Evolutionary conservation across 2,329 filamentous ascomycete species (phyloP).

Genomic region (Furcasterigmium sp.): DNA sequence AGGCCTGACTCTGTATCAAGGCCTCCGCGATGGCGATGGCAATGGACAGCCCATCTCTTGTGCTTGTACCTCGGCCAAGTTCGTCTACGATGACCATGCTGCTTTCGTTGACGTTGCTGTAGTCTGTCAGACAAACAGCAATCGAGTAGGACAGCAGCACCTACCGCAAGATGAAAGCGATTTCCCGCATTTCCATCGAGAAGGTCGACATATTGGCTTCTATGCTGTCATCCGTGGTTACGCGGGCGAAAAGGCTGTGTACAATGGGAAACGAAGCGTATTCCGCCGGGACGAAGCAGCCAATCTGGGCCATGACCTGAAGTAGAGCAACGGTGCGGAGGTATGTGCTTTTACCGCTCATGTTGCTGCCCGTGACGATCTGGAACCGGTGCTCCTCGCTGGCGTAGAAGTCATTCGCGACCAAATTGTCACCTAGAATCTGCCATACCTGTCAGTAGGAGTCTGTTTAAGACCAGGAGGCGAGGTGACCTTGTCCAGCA

Average conservation of each 20-base stretch:
- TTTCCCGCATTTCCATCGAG: slow-evolving; percentile 91
- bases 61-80: slow-evolving; percentile 85
- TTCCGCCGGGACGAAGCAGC: slow-evolving; percentile 80
- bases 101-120: slow-evolving; percentile 65
- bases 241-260: slow-evolving; percentile 78
- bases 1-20: slow-evolving; percentile 69
- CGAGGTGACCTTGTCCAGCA: slow-evolving; percentile 58
- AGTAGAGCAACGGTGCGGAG: slow-evolving; percentile 81
- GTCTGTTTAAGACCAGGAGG: background rate
- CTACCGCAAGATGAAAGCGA: slow-evolving; percentile 78
- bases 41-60: slow-evolving; percentile 81
- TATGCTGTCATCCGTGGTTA: slow-evolving; percentile 82
- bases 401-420: slow-evolving; percentile 89
- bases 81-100: slow-evolving; percentile 88
- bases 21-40: slow-evolving; percentile 87
- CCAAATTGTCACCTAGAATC: slow-evolving; percentile 47
- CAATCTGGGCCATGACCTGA: slow-evolving; percentile 90
- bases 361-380: slow-evolving; percentile 93
- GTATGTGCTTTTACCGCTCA: slow-evolving; percentile 97
- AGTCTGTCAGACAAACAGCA: background rate
- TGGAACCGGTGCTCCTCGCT: slow-evolving; percentile 79
- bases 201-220: slow-evolving; percentile 93
- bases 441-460: background rate
- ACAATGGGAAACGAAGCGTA: slow-evolving; percentile 79
- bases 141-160: background rate